These are phyloP conservation scores for Hippophae tibetana DNA, from an alignment of 306 rosid species.

Conservation along the genomic window DNA sequence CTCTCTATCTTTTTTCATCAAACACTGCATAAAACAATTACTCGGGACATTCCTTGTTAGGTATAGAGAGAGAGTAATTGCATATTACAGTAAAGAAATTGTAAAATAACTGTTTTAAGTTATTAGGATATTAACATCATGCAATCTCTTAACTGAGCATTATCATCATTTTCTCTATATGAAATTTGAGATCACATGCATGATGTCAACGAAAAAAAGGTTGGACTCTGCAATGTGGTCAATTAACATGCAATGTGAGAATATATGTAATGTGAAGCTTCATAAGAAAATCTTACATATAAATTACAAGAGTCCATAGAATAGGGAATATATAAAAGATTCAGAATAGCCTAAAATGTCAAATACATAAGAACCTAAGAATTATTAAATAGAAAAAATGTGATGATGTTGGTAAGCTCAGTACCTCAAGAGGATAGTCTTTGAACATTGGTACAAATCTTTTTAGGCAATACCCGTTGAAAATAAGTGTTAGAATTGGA, in stretches of 20 bases:
- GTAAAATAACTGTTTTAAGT: background rate
- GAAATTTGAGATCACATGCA: too few relatives aligned
- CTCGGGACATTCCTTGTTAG: background rate
- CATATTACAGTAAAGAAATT: background rate
- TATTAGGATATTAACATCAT: background rate
- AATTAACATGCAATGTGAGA: too few relatives aligned
- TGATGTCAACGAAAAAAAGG: too few relatives aligned
- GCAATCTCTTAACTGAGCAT: too few relatives aligned
- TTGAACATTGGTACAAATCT: conserved; percentile 57
- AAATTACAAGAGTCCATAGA: too few relatives aligned
- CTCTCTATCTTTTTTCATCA: conserved; percentile 63
- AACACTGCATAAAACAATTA: conserved; percentile 39
- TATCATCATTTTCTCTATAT: too few relatives aligned
- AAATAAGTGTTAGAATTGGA: conserved; percentile 68
- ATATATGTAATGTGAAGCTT: too few relatives aligned
- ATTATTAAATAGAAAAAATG: conserved; percentile 6
- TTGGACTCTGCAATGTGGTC: too few relatives aligned
- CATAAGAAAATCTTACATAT: too few relatives aligned
- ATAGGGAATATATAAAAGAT: too few relatives aligned
- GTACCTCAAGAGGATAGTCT: conserved; percentile 59
- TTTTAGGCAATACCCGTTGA: conserved; percentile 60
- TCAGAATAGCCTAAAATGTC: background rate
- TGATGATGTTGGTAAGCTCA: background rate
- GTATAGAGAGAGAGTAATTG: conserved; percentile 8
- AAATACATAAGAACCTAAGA: background rate